Percentiles rank a stretch among this genome's conserved stretches.
Evolutionary conservation across 2,329 filamentous ascomycete genomes (phyloP).

Genomic region (Botrytis byssoidea): DNA sequence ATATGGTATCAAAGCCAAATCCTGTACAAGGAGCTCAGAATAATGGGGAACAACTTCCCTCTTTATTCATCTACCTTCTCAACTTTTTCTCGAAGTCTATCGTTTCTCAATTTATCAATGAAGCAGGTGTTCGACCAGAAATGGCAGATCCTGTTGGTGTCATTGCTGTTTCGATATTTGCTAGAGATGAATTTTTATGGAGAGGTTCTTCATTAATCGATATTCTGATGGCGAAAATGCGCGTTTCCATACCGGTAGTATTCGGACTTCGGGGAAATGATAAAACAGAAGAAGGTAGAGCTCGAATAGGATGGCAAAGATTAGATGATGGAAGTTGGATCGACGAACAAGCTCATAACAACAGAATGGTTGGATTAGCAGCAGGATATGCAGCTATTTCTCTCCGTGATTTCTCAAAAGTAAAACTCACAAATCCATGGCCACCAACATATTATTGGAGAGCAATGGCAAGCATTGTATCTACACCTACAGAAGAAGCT

Average conservation of each 20-base stretch:
- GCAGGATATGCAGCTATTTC: slow-evolving; percentile 82
- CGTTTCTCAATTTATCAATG: slow-evolving; percentile 66
- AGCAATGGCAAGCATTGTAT: slow-evolving; percentile 71
- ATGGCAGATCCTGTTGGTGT: slow-evolving; percentile 79
- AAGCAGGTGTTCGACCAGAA: slow-evolving; percentile 62
- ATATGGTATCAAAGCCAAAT: slow-evolving; percentile 48
- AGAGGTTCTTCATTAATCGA: slow-evolving; percentile 70
- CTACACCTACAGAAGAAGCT: slow-evolving; percentile 64
- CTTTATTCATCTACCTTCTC: slow-evolving; percentile 70
- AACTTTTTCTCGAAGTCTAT: slow-evolving; percentile 74
- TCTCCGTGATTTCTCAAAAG: slow-evolving; percentile 75
- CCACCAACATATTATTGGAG: slow-evolving; percentile 82
- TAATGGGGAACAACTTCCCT: slow-evolving; percentile 56
- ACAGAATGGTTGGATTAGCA: slow-evolving; percentile 79
- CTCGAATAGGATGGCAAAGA: slow-evolving; percentile 71
- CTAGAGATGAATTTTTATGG: slow-evolving; percentile 64
- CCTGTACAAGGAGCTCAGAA: slow-evolving; percentile 47
- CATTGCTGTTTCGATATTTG: slow-evolving; percentile 72
- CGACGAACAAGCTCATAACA: slow-evolving; percentile 69
- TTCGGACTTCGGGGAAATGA: slow-evolving; percentile 81
- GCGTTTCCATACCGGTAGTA: slow-evolving; percentile 75
- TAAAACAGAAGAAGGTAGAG: slow-evolving; percentile 64
- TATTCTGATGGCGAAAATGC: slow-evolving; percentile 83
- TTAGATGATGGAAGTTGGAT: slow-evolving; percentile 50
- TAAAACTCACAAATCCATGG: slow-evolving; percentile 66